Base-by-base conservation (phyloP, 164 flowering plant species). In the Nymphaea thermarum region DNA sequence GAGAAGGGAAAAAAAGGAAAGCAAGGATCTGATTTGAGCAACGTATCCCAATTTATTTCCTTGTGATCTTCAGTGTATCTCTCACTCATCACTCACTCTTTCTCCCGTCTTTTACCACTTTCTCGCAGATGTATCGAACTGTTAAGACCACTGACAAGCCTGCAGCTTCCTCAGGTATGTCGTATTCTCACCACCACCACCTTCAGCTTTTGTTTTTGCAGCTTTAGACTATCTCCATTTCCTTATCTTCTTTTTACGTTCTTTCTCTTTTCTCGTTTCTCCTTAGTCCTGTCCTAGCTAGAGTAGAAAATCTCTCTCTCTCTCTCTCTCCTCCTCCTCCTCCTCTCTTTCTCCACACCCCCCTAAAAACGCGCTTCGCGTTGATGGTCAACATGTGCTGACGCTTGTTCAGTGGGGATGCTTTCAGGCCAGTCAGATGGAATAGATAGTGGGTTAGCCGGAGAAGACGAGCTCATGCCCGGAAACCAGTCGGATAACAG, bases 81-180 rank as follows among this genome's bases (percentile, higher is more conserved):
- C 3, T 62, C 12, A 62, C 64, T 47, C 43, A 67, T 69, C 66
- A 66, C 60, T 36, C 59, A 63, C 44, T 41, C 44, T 63, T 67
- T 65, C 63, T 73, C 61, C 41, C 66, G 8, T 10, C 57, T 51
- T 51, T 51, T 51, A 51, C 73, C 64, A 43, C 67, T 42, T 72
- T 71, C 69, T 75, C 73, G 76, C 82, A 88, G 93, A 88, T 88
- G 93, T 88, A 86, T 82, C 74, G 93, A 77, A 88, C 90, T 78
- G 89, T 86, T 63, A 88, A 88, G 80, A 85, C 84, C 61, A 88
- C 93, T 73, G 90, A 88, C 82, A 88, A 78, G 70, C 85, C 88
- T 71, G 88, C 89, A 71, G 86, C 85, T 74, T 86, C 93, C 43
- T 85, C 90, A 82, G 90, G 93, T 88, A 82, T 79, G 75, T 77